These are phyloP conservation scores for Podaxis carcinomalis DNA, from an alignment of 768 basidiomycete species.

Conservation along the genomic window DNA sequence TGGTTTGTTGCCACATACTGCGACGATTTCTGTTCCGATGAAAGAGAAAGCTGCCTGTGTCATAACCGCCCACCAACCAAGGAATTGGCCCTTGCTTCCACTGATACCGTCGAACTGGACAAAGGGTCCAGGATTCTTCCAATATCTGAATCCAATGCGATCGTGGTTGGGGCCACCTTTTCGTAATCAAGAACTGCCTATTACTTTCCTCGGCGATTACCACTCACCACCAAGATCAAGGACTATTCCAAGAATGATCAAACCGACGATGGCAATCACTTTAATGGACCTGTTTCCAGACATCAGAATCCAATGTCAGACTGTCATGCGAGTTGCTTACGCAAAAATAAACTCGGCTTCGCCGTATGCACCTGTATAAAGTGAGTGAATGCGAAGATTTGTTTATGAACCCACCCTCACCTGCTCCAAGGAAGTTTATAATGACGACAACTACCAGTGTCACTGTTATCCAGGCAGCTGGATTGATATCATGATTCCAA, in stretches of 20 bases:
- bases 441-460: constrained; percentile 70
- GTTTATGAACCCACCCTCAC: constrained; percentile 20
- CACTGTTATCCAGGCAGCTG: constrained; percentile 78
- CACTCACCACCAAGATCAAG: constrained; percentile 71
- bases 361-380: constrained; percentile 58
- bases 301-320: background rate
- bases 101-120: constrained; percentile 60
- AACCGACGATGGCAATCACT: constrained; percentile 77
- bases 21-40: constrained; percentile 93
- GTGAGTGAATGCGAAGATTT: background rate
- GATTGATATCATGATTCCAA: constrained; percentile 55
- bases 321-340: constrained; percentile 32
- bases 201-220: no score
- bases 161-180: constrained; percentile 78
- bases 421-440: constrained; percentile 75
- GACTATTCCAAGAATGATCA: constrained; percentile 66
- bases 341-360: constrained; percentile 88
- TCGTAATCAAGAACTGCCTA: background rate
- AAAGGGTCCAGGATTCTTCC: constrained; percentile 89
- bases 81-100: constrained; percentile 74
- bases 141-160: constrained; percentile 70
- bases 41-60: constrained; percentile 90
- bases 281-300: constrained; percentile 62
- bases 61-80: constrained; percentile 54
- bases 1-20: constrained; percentile 40